Evolutionary conservation across 169 alveolate species (phyloP).

Genomic region (Hammondia hammondi): DNA sequence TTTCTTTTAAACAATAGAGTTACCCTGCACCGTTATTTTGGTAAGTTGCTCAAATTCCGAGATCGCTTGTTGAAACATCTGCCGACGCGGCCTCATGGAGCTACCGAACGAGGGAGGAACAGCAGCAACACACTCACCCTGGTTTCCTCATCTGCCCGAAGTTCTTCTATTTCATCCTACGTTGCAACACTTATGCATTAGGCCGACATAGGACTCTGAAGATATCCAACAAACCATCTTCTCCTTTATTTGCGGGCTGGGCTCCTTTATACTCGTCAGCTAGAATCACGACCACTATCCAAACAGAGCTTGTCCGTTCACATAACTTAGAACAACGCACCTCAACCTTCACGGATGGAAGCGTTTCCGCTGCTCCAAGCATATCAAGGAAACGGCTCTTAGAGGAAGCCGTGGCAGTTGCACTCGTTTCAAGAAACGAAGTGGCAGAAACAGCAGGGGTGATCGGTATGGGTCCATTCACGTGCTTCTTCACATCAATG

Average conservation of each 20-base stretch:
- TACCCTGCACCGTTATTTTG: constrained; percentile 61
- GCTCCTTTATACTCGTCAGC: constrained; percentile 60
- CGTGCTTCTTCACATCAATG: neutral
- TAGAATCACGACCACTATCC: neutral
- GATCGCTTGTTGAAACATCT: constrained; percentile 68
- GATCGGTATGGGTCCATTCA: constrained; percentile 10
- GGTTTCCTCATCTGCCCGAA: constrained; percentile 68
- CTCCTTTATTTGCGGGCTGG: constrained; percentile 61
- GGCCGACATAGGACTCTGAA: neutral
- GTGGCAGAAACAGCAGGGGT: neutral
- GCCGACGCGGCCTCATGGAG: neutral
- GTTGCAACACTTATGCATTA: neutral
- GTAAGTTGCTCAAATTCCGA: constrained; percentile 67
- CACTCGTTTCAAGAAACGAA: constrained; percentile 13
- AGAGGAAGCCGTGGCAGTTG: neutral
- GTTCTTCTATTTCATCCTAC: constrained; percentile 69
- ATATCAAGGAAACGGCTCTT: neutral
- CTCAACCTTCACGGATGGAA: constrained; percentile 39
- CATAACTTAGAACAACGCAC: neutral
- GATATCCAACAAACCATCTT: constrained; percentile 55
- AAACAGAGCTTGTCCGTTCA: neutral
- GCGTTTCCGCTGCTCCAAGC: neutral
- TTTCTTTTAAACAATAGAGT: neutral
- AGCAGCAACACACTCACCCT: constrained; percentile 22
- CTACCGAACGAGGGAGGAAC: too few relatives aligned